Percentiles rank a stretch among this genome's conserved stretches.
Conservation (phyloP, 371 early-diverging fungal genomes). For the Chytridium lagenaria region DNA sequence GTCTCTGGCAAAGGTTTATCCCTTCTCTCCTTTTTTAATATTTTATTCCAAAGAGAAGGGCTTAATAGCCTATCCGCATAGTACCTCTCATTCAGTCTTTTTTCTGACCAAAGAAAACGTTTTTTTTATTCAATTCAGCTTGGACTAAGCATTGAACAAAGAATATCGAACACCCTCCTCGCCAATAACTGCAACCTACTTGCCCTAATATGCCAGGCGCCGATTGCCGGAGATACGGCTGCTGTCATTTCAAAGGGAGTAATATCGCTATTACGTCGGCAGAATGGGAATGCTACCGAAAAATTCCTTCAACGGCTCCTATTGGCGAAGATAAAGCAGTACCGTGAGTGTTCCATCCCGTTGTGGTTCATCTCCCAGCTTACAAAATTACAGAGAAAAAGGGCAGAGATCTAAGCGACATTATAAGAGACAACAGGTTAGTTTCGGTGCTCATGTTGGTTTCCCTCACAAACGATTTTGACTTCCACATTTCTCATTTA, state of each 20-base stretch:
- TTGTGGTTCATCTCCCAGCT: not conserved
- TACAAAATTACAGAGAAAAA: conserved; percentile 42
- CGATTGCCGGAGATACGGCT: conserved; percentile 57
- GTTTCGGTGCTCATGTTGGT: not conserved
- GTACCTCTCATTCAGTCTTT: not conserved
- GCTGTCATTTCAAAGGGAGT: conserved; percentile 50
- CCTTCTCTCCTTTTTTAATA: not conserved
- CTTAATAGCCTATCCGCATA: not conserved
- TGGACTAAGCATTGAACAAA: conserved; percentile 6
- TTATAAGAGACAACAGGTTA: conserved; percentile 52
- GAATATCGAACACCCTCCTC: conserved; percentile 32
- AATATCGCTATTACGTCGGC: conserved; percentile 33
- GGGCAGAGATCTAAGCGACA: conserved; percentile 51
- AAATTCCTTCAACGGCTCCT: conserved; percentile 51
- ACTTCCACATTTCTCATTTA: not conserved
- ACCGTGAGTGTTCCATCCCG: conserved; percentile 11
- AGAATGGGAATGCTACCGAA: conserved; percentile 38
- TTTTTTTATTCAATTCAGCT: too few relatives aligned
- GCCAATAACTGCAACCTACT: conserved; percentile 46
- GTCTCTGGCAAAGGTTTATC: conserved; percentile 9
- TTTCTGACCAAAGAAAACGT: too few relatives aligned
- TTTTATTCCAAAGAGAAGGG: not conserved
- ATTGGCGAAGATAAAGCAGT: conserved; percentile 29
- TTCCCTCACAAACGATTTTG: not conserved
- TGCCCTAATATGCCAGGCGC: conserved; percentile 47